These are phyloP conservation scores for Hypomontagnella monticulosa DNA, from an alignment of 495 filamentous ascomycete genomes.

Conservation along the genomic window DNA sequence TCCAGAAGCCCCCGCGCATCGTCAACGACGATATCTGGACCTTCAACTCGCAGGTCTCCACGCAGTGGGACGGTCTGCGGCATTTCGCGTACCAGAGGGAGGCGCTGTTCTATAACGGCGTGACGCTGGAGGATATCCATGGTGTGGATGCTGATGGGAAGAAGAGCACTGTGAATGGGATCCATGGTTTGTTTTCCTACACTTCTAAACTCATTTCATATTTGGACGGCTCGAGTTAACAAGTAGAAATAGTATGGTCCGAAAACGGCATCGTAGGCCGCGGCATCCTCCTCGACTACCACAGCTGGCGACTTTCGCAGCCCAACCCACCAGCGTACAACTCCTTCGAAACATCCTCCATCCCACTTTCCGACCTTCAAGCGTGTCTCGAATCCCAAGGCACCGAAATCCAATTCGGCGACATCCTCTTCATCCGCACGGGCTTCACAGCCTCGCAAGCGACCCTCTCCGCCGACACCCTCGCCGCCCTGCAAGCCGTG, in stretches of 20 bases:
- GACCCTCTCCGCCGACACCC: slow-evolving; percentile 40
- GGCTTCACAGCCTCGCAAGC: slow-evolving; percentile 57
- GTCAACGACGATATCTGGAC: slow-evolving; percentile 69
- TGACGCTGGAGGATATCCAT: slow-evolving; percentile 66
- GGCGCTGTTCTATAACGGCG: slow-evolving; percentile 68
- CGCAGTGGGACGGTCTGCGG: slow-evolving; percentile 58
- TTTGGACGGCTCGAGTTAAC: slow-evolving; percentile 42
- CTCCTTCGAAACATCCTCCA: slow-evolving; percentile 53
- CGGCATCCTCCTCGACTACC: slow-evolving; percentile 67
- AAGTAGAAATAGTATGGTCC: slow-evolving; percentile 55
- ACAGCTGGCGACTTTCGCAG: slow-evolving; percentile 56
- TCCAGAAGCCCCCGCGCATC: slow-evolving; percentile 46
- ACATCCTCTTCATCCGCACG: slow-evolving; percentile 63
- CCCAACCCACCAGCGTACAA: slow-evolving; percentile 45
- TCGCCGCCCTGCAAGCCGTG: slow-evolving; percentile 45
- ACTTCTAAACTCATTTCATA: too few species aligned
- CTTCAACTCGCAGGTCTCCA: slow-evolving; percentile 67
- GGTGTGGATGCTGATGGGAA: slow-evolving; percentile 41
- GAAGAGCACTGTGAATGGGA: slow-evolving; percentile 56
- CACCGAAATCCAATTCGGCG: slow-evolving; percentile 61
- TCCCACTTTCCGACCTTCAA: slow-evolving; percentile 57
- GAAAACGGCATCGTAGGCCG: slow-evolving; percentile 66
- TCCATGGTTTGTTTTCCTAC: slow-evolving; percentile 58
- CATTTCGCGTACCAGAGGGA: slow-evolving; percentile 64
- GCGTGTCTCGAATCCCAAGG: slow-evolving; percentile 58